Conservation (phyloP, 2,329 filamentous ascomycete genomes). For the Bipolaris sorokiniana region DNA sequence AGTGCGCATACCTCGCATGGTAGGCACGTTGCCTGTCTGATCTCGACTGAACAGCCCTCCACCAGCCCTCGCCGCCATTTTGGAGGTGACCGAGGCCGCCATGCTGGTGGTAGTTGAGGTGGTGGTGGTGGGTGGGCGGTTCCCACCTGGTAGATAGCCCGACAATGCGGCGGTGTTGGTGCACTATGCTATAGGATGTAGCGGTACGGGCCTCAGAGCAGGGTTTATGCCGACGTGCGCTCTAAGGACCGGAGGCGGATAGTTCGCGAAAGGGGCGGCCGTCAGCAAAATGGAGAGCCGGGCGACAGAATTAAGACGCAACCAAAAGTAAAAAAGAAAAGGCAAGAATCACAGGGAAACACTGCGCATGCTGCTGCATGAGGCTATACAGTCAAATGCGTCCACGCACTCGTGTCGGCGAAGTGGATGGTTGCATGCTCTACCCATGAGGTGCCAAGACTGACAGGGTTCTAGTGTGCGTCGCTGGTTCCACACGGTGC, state of each 20-base stretch:
- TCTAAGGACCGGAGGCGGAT: constrained; percentile 24
- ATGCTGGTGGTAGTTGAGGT: constrained; percentile 28
- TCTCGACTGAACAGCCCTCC: constrained; percentile 52
- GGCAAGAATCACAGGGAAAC: constrained; percentile 11
- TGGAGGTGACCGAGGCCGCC: constrained; percentile 34
- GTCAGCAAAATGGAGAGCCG: constrained; percentile 16
- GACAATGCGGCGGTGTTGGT: constrained; percentile 35
- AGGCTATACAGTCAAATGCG: constrained; percentile 30
- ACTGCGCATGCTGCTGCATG: constrained; percentile 28
- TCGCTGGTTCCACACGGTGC: constrained; percentile 17
- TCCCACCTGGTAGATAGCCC: constrained; percentile 39
- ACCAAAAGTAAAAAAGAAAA: constrained; percentile 4
- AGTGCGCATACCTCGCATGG: constrained; percentile 48
- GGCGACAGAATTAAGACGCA: constrained; percentile 27
- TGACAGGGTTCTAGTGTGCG: constrained; percentile 20
- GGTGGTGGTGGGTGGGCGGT: constrained; percentile 35
- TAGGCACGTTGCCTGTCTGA: constrained; percentile 50
- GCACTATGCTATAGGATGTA: constrained; percentile 7
- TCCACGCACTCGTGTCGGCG: constrained; percentile 28
- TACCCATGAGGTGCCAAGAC: constrained; percentile 25
- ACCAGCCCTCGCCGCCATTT: constrained; percentile 49
- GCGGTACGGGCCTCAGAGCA: constrained; percentile 25
- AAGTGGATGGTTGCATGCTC: constrained; percentile 31
- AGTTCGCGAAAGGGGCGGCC: constrained; percentile 33
- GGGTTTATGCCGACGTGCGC: constrained; percentile 33